Conservation (phyloP, 139 green algal genomes). For the Micromonas pusilla region DNA sequence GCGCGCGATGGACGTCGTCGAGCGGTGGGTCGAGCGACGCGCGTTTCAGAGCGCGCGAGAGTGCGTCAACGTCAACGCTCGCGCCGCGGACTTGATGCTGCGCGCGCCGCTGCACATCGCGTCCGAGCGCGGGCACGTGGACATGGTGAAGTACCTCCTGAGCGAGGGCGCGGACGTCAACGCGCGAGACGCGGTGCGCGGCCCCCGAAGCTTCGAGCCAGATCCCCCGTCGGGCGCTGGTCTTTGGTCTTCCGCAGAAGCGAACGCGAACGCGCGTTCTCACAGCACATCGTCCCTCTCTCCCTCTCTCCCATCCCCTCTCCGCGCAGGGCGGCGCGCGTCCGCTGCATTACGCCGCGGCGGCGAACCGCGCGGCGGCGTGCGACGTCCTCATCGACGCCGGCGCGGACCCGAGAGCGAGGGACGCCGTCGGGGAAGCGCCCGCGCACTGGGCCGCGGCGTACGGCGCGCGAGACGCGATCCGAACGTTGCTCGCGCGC, state of each 20-base stretch:
- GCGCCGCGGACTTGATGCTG: not conserved
- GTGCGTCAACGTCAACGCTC: not conserved
- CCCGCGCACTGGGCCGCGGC: not conserved
- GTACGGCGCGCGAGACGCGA: not conserved
- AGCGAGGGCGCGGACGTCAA: not conserved
- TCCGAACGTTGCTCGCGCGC: not conserved
- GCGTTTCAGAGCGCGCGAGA: no score
- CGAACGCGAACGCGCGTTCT: no score
- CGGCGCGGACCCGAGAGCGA: not conserved
- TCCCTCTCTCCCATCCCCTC: no score
- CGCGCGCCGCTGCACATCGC: not conserved
- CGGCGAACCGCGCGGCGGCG: not conserved
- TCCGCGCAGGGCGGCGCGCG: no score
- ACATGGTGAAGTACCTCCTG: not conserved
- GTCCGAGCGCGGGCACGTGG: not conserved
- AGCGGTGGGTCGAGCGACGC: no score
- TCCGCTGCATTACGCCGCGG: not conserved
- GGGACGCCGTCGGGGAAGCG: not conserved
- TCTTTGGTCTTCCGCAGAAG: no score
- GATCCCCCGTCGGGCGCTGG: no score
- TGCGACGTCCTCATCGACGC: not conserved
- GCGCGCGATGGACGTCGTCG: no score
- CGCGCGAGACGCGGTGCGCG: not conserved
- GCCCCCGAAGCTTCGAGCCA: no score
- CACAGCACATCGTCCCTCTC: no score